phyloP scores from a whole-genome alignment of 805 yeast genomes.

The Starmerella cellae region DNA sequence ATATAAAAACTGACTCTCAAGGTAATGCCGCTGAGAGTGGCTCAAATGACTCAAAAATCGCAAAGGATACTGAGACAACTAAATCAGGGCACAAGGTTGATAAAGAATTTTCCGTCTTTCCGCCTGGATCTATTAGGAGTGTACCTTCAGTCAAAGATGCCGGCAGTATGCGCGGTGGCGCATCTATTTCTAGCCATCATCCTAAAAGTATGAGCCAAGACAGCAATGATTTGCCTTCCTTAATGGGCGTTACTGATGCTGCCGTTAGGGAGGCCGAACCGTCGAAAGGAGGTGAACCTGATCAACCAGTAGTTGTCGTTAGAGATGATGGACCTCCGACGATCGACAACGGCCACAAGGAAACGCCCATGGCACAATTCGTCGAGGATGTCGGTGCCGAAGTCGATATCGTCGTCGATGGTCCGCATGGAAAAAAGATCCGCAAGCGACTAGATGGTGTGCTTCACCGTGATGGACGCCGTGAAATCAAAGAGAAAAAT shows the following conservation, averaged over 20 bases:
- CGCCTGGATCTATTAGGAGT: too few relatives aligned
- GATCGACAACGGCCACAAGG: slow-evolving; percentile 8
- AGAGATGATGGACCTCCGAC: background rate
- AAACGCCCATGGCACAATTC: slow-evolving; percentile 8
- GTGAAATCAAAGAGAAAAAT: slow-evolving; percentile 26
- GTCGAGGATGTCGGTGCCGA: slow-evolving; percentile 16
- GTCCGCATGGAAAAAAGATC: slow-evolving; percentile 3
- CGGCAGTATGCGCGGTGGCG: too few relatives aligned
- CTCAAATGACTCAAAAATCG: too few relatives aligned
- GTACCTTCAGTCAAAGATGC: too few relatives aligned
- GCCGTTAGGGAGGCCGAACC: background rate
- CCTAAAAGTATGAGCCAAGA: background rate
- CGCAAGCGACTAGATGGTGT: slow-evolving; percentile 12
- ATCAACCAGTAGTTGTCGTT: slow-evolving; percentile 3
- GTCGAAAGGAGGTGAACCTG: slow-evolving; percentile 3
- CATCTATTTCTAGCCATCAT: too few relatives aligned
- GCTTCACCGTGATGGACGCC: slow-evolving; percentile 14
- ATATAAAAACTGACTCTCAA: too few relatives aligned
- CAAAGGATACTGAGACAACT: too few relatives aligned
- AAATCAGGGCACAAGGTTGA: too few relatives aligned
- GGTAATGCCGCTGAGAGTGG: too few relatives aligned
- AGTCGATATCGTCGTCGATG: slow-evolving; percentile 8
- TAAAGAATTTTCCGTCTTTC: too few relatives aligned
- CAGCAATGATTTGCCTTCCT: background rate
- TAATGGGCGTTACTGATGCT: background rate